Percentiles rank a stretch among this genome's conserved stretches.
Evolutionary conservation across 2,329 filamentous ascomycete genomes (phyloP).

Genomic region (Chrysoporthe deuterocubensis): DNA sequence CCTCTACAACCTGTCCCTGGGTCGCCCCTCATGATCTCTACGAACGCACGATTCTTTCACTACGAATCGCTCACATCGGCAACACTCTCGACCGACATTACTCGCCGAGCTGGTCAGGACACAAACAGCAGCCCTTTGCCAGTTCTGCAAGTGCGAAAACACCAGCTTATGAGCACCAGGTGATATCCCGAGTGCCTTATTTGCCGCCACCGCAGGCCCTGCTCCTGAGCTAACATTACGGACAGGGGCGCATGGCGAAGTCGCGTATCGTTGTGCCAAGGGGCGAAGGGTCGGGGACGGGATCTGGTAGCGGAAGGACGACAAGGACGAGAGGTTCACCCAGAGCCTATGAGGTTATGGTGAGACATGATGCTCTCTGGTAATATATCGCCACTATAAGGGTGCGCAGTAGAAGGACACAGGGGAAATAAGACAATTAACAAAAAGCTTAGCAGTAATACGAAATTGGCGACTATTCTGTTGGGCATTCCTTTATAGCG

Average conservation of each 20-base stretch:
- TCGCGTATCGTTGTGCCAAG: constrained; percentile 12
- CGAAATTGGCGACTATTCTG: background rate
- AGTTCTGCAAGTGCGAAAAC: background rate
- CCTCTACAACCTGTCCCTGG: constrained; percentile 11
- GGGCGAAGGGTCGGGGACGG: constrained; percentile 10
- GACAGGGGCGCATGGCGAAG: constrained; percentile 18
- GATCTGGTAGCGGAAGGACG: background rate
- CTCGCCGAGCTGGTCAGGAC: constrained; percentile 14
- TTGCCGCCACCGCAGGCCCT: constrained; percentile 20
- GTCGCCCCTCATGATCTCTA: constrained; percentile 6
- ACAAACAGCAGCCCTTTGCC: constrained; percentile 20
- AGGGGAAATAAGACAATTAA: background rate
- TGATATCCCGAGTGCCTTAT: constrained; percentile 16
- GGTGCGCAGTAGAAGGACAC: background rate
- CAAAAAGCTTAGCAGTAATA: background rate
- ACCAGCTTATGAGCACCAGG: constrained; percentile 23
- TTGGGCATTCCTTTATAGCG: background rate
- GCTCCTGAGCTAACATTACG: constrained; percentile 23
- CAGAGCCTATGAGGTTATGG: constrained; percentile 8
- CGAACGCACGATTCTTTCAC: constrained; percentile 7
- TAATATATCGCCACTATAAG: background rate
- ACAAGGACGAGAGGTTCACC: constrained; percentile 22
- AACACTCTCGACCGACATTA: background rate
- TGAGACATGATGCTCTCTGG: constrained; percentile 26
- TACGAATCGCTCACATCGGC: background rate